Percentiles rank a stretch among this genome's conserved stretches.
These are phyloP conservation scores for Tricholoma hemisulphureum DNA, from an alignment of 768 basidiomycete species.

Conservation along the genomic window DNA sequence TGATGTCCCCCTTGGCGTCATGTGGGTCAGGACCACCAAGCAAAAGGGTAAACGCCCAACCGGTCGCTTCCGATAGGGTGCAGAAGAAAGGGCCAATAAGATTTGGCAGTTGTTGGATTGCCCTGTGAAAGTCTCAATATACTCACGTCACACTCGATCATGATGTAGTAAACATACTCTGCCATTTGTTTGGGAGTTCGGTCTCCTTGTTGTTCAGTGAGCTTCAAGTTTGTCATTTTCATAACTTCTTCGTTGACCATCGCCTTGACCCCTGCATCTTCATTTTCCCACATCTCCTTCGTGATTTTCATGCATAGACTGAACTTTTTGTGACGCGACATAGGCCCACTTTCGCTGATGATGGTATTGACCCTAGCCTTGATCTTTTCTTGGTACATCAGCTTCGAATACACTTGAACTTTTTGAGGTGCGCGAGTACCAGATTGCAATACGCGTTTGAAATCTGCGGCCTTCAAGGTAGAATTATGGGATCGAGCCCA, in stretches of 20 bases:
- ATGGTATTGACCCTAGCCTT: no score
- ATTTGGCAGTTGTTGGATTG: not conserved
- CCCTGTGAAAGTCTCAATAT: not conserved
- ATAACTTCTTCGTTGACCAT: conserved; percentile 2
- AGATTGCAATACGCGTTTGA: not conserved
- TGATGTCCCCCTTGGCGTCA: conserved; percentile 1
- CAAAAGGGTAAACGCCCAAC: not conserved
- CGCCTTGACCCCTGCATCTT: not conserved
- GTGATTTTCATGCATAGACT: not conserved
- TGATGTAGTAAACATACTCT: not conserved
- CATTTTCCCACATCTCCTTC: conserved; percentile 2
- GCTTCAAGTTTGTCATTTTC: not conserved
- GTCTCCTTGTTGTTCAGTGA: not conserved
- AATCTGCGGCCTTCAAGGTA: not conserved
- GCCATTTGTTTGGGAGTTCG: no score
- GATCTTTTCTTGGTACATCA: no score
- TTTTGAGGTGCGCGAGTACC: not conserved
- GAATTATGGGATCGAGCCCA: not conserved
- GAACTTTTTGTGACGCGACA: not conserved
- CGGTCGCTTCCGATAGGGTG: not conserved
- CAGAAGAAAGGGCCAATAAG: not conserved
- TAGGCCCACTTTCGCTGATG: no score
- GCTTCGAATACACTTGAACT: no score
- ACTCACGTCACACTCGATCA: not conserved
- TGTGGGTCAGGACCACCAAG: not conserved